Evolutionary conservation across 2,329 filamentous ascomycete species (phyloP).

Genomic region (Penicillium polonicum): DNA sequence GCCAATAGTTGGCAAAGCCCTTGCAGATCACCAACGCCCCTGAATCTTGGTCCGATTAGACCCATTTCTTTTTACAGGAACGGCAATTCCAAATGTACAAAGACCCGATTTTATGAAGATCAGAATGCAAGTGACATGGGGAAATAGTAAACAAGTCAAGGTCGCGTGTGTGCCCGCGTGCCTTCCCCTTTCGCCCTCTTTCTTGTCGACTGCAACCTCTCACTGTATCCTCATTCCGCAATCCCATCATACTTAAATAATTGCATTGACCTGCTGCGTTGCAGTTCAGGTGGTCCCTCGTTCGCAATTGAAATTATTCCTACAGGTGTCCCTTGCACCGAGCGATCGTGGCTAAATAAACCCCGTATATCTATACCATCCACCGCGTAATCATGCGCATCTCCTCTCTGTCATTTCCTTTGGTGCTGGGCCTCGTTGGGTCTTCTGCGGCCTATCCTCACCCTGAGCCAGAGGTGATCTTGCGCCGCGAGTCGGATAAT

Average conservation of each 20-base stretch:
- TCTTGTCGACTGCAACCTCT: constrained; percentile 11
- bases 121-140: constrained; percentile 1
- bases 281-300: constrained; percentile 16
- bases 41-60: neutral
- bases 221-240: constrained; percentile 9
- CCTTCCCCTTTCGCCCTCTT: constrained; percentile 5
- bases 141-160: neutral
- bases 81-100: neutral
- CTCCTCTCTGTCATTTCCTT: constrained; percentile 24
- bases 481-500: constrained; percentile 9
- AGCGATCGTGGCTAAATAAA: neutral
- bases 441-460: constrained; percentile 25
- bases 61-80: neutral
- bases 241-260: constrained; percentile 15
- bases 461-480: constrained; percentile 11
- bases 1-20: constrained; percentile 9
- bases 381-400: constrained; percentile 26
- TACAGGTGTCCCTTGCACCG: neutral
- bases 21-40: constrained; percentile 14
- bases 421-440: constrained; percentile 26
- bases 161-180: constrained; percentile 8
- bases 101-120: neutral
- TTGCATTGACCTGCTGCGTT: constrained; percentile 20
- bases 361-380: constrained; percentile 7
- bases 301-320: constrained; percentile 13